A percentile compares a stretch with the other conserved stretches of the same genome.
Evolutionary conservation across 2,329 filamentous ascomycete species (phyloP).

Genomic region (Cryphonectria japonica): DNA sequence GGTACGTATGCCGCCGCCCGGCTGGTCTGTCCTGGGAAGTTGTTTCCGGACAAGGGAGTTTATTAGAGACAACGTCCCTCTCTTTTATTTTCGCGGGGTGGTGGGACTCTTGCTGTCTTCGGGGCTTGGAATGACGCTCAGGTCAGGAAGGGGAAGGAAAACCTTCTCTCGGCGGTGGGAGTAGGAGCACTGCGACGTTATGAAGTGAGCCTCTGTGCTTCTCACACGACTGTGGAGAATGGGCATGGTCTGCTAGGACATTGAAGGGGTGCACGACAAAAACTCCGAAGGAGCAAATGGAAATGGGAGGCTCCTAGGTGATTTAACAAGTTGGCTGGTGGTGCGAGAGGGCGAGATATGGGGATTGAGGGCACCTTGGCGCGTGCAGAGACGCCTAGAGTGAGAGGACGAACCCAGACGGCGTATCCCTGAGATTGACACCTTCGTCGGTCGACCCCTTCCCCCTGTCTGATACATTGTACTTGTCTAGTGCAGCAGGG

Average conservation of each 20-base stretch:
- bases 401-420: neutral
- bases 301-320: conserved; percentile 19
- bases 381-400: conserved; percentile 1
- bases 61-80: conserved; percentile 29
- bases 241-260: conserved; percentile 15
- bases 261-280: conserved; percentile 22
- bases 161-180: neutral
- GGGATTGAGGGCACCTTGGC: neutral
- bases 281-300: conserved; percentile 18
- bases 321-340: conserved; percentile 30
- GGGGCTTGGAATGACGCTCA: neutral
- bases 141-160: neutral
- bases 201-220: conserved; percentile 18
- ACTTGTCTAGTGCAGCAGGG: conserved; percentile 1
- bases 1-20: conserved; percentile 2
- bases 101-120: neutral
- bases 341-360: conserved; percentile 9
- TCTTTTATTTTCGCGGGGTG: neutral
- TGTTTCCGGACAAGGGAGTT: conserved; percentile 29
- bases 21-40: conserved; percentile 17
- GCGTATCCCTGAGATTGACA: conserved; percentile 4
- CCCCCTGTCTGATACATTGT: conserved; percentile 9
- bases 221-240: conserved; percentile 19
- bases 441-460: conserved; percentile 1
- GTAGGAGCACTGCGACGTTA: conserved; percentile 15